Evolutionary conservation across 2,329 filamentous ascomycete species (phyloP).

Genomic region (Colletotrichum siamense): DNA sequence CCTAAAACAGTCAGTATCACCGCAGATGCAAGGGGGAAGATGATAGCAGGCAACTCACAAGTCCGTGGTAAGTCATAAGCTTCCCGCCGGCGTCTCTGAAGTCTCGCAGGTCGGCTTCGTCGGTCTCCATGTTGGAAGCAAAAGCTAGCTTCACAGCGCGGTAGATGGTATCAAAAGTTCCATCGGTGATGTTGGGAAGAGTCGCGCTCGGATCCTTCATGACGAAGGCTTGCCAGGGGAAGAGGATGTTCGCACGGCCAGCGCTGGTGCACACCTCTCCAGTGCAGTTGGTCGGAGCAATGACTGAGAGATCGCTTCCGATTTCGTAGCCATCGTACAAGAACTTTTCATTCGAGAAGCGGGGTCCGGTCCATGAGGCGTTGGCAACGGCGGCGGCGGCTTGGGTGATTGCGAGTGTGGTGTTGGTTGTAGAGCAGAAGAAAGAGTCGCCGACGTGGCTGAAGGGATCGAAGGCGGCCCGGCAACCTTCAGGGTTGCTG

Average conservation of each 20-base stretch:
- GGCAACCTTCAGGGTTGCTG: background rate
- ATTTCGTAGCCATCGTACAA: background rate
- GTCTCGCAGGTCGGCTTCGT: slow-evolving; percentile 29
- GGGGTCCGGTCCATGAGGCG: background rate
- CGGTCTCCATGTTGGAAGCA: background rate
- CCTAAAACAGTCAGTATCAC: slow-evolving; percentile 28
- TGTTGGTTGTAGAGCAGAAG: slow-evolving; percentile 21
- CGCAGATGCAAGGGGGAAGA: too few relatives aligned
- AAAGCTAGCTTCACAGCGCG: background rate
- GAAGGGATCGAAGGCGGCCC: slow-evolving; percentile 24
- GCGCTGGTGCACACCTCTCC: background rate
- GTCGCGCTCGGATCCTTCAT: background rate
- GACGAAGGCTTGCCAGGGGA: background rate
- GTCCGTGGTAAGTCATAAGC: slow-evolving; percentile 41
- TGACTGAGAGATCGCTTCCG: background rate
- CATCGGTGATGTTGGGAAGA: background rate
- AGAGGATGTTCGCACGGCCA: background rate
- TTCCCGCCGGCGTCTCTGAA: slow-evolving; percentile 46
- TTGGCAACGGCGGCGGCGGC: background rate
- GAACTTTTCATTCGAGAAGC: background rate
- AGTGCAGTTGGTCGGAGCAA: background rate
- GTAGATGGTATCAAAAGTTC: background rate
- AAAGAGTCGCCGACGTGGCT: slow-evolving; percentile 1
- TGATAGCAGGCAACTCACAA: background rate
- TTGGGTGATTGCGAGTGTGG: background rate